phyloP scores from a whole-genome alignment of 2,329 filamentous ascomycete genomes.

The Cordyceps cicadae region DNA sequence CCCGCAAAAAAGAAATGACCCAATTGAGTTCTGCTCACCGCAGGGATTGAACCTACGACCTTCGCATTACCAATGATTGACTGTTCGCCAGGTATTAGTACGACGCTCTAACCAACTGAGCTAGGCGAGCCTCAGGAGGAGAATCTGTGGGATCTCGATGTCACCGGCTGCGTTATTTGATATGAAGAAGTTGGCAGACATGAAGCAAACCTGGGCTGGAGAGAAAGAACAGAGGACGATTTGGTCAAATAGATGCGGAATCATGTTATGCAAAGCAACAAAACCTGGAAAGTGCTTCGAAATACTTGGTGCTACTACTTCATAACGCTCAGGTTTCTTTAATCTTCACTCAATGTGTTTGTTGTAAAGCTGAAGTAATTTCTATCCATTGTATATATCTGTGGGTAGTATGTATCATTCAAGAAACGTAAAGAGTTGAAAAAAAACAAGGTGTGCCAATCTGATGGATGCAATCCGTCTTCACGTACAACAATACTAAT shows the following conservation, averaged over 20 bases:
- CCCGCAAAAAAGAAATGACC: not conserved
- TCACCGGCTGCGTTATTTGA: not conserved
- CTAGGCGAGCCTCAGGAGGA: not conserved
- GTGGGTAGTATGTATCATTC: not conserved
- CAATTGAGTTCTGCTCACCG: not conserved
- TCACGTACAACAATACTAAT: not conserved
- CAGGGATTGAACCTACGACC: slow-evolving; percentile 12
- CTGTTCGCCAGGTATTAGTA: slow-evolving; percentile 2
- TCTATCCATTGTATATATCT: not conserved
- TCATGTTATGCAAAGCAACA: no score
- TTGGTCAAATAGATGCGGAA: no score
- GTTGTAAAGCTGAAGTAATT: not conserved
- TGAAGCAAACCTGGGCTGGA: no score
- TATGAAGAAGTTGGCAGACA: no score
- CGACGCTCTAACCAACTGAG: slow-evolving; percentile 8
- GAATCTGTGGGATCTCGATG: not conserved
- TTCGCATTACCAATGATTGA: slow-evolving; percentile 7
- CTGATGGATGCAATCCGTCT: not conserved
- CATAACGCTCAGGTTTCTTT: not conserved
- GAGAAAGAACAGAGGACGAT: no score
- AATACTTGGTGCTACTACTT: no score
- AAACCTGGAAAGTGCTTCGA: no score
- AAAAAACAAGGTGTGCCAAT: not conserved
- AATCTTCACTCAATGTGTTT: not conserved
- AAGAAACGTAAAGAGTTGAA: not conserved